phyloP scores from a whole-genome alignment of 2,329 filamentous ascomycete species.

The Allantophomopsis cytisporea region DNA sequence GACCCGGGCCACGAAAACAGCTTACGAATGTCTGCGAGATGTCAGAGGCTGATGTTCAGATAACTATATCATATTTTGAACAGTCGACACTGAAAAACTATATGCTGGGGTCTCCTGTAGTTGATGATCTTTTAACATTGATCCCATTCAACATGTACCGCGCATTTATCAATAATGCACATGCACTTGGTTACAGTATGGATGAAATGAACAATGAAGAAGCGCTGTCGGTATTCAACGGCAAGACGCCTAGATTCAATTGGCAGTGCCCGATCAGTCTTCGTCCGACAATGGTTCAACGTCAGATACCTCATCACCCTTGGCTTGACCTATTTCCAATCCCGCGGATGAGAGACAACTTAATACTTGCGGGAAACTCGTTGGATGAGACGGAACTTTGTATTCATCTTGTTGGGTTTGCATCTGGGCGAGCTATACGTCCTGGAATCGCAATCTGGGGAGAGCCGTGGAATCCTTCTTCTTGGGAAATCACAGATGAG shows the following conservation, averaged over 20 bases:
- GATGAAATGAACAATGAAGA: not conserved
- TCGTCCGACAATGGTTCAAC: constrained; percentile 14
- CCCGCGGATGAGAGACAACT: constrained; percentile 16
- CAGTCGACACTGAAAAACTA: too few species aligned
- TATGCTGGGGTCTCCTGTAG: constrained; percentile 3
- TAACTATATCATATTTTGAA: too few species aligned
- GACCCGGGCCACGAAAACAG: too few species aligned
- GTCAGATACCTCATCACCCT: constrained; percentile 10
- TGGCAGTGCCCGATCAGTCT: not conserved
- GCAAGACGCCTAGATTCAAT: not conserved
- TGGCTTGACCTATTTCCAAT: constrained; percentile 18
- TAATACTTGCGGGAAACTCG: constrained; percentile 7
- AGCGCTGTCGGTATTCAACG: constrained; percentile 1
- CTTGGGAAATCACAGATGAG: constrained; percentile 29
- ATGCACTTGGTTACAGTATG: constrained; percentile 2
- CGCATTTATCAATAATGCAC: constrained; percentile 7
- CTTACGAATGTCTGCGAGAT: too few species aligned
- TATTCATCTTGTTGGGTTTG: constrained; percentile 19
- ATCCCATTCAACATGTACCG: constrained; percentile 11
- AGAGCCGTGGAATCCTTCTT: constrained; percentile 24
- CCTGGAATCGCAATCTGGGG: constrained; percentile 30
- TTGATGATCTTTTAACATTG: constrained; percentile 7
- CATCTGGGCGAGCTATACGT: not conserved
- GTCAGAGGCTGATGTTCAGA: too few species aligned
- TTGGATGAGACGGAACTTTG: constrained; percentile 21